Conservation (phyloP, 768 basidiomycete genomes). For the Boletellus emodensis region DNA sequence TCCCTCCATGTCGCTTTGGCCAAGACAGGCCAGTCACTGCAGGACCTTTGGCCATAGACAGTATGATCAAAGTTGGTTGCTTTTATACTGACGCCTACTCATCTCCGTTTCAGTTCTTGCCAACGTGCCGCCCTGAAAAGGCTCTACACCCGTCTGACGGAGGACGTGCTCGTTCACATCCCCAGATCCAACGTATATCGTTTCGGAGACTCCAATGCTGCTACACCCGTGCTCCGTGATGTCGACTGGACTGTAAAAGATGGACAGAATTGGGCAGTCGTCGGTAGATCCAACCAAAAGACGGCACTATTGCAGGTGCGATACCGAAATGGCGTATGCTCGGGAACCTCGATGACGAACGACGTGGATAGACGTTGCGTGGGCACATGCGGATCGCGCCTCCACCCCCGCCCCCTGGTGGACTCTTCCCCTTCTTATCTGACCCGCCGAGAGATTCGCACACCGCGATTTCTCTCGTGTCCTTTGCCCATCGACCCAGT, state of each 20-base stretch:
- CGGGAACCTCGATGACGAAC: not conserved
- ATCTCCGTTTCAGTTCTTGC: not conserved
- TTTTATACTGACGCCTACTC: not conserved
- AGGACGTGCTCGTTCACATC: constrained; percentile 35
- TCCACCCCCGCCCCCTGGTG: constrained; percentile 52
- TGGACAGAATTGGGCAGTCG: constrained; percentile 71
- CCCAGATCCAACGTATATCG: constrained; percentile 51
- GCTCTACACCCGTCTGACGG: not conserved
- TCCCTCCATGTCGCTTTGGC: too few species aligned
- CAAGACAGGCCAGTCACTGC: too few species aligned
- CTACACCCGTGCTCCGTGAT: constrained; percentile 46
- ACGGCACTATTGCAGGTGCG: constrained; percentile 59
- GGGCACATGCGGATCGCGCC: constrained; percentile 72
- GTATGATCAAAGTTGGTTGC: too few species aligned
- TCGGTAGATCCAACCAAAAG: constrained; percentile 65
- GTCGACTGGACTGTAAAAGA: constrained; percentile 58
- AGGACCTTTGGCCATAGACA: too few species aligned
- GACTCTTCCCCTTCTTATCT: constrained; percentile 75
- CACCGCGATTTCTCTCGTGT: constrained; percentile 51
- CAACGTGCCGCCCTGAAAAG: not conserved
- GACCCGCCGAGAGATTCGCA: constrained; percentile 43
- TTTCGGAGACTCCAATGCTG: constrained; percentile 51
- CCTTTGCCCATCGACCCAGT: constrained; percentile 60
- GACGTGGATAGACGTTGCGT: constrained; percentile 49
- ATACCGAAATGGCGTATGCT: not conserved